Evolutionary conservation across 1,284 basidiomycete genomes (phyloP), one percentile per base, ranked within the genome.

Genomic region (Microstroma glucosiphilum): DNA sequence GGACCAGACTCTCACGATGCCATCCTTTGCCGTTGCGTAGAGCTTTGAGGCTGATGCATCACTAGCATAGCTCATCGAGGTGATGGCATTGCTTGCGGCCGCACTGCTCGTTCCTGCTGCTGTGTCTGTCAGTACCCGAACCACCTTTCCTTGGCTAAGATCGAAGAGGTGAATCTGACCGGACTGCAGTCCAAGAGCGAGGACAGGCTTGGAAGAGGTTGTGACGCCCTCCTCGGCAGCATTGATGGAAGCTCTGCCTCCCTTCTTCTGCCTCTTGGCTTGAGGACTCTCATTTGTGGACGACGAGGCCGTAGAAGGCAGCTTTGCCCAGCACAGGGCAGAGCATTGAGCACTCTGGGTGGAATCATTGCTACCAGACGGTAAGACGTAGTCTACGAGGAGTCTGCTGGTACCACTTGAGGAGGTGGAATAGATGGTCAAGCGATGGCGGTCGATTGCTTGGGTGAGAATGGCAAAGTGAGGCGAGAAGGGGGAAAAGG

Each of bases 381-480:
- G 65, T 13, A 77, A 64, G 25, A 75, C 63, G 49, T 69, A 75
- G 62, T 77, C 82, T 41, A 86, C 85, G 40, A 87, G 75, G 15
- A 84, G 82, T 77, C 86, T 81, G 70, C 88, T 86, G 26, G 85
- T 80, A 23, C 25, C 49, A 19, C 85, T 82, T 65, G 84, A 83
- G 40, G 82, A 82, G 11, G 85, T 83, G 15, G 82, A 70, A 77
- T 87, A 88, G 55, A 89, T 82, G 66, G 86, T 85, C 61, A 89
- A 80, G 48, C 87, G 84, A 73, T 89, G 87, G 75, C 88, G 89
- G 82, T 89, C 87, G 56, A 89, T 83, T 6, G 87, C 84, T 21
- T 88, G 82, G 37, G 86, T 86, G 55, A 88, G 78, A 64, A 87
- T 83, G 1, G 86, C 87, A 75, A 88, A 88, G 58, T 85, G 80